Evolutionary conservation across 208 protist species (phyloP).

Genomic region (Naegleria fowleri): DNA sequence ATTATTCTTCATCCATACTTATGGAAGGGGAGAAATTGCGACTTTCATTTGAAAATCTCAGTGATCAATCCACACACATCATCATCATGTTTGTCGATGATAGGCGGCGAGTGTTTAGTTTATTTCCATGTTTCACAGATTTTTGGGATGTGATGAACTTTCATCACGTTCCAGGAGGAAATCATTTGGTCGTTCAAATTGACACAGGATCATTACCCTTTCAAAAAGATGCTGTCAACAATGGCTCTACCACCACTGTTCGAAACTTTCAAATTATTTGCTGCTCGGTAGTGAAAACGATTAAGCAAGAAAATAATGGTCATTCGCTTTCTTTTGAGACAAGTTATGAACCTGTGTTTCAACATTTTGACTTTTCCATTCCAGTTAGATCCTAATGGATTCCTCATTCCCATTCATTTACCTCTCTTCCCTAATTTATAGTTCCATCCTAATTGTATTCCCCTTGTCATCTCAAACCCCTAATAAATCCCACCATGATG

Average conservation of each 20-base stretch:
- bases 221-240: background rate
- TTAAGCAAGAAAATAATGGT: background rate
- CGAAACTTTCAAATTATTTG: background rate
- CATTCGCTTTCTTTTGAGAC: background rate
- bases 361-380: background rate
- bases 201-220: background rate
- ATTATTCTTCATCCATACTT: too few species aligned
- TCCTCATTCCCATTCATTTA: too few species aligned
- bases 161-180: background rate
- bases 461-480: too few species aligned
- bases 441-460: too few species aligned
- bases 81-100: background rate
- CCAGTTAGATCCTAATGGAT: too few species aligned
- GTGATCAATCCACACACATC: background rate
- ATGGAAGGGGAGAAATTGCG: background rate
- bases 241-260: too few species aligned
- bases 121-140: background rate
- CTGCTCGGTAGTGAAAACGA: background rate
- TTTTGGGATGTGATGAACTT: background rate
- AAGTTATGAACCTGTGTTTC: background rate
- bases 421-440: too few species aligned
- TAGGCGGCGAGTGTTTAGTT: background rate
- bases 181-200: background rate
- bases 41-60: background rate
- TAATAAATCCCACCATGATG: too few species aligned